Base-by-base conservation (phyloP, 331 rosid species). In the Rhamnella rubrinervis region DNA sequence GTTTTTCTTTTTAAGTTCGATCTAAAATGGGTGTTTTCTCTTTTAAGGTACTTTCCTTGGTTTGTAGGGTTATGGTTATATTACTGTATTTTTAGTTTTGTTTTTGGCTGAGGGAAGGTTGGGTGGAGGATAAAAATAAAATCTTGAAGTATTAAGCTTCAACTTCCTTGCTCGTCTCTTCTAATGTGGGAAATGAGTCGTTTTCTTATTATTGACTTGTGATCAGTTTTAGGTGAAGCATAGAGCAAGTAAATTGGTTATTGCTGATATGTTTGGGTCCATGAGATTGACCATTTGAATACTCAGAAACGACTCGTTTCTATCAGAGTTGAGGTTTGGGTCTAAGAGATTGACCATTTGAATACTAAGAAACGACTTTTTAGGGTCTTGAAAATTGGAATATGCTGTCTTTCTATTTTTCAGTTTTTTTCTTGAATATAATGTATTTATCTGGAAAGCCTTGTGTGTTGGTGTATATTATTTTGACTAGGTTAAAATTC, bases 1-100 rank as follows among this genome's bases (percentile, higher is more conserved):
- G 83, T 72, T 86, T 66, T 58, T 44, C 35, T 41, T 63, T 31
- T 44, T 20, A 46, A 63, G 20, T 90, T 80, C 49, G 84, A 66
- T 80, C 70, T 71, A 12, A 39, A 61, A 60, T 71, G 71, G 61
- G 39, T 19, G 25, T 75, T 67, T 31, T 20, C 52, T 6, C 37
- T 65, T 31, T 26, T 6, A 13, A 31, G 72, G 41, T n/a, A 73
- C 73, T 51, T 78, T 73, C 75, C 71, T 68, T 71, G 67, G 50
- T 65, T 56, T 40, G 16, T 66, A 15, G 25, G 76, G 67, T 25
- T 41, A 18, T 40, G 66, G 23, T 16, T 21, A n/a, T 26, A 5
- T 6, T 44, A 23, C 44, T 46, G 49, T 23, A 10, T n/a, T 12
- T 21, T 44, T 23, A 44, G 8, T 39, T 10, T 62, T 59, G 3